Evolutionary conservation across 352 stramenopile species (phyloP).

Genomic region (Phytophthora fragariaefolia): DNA sequence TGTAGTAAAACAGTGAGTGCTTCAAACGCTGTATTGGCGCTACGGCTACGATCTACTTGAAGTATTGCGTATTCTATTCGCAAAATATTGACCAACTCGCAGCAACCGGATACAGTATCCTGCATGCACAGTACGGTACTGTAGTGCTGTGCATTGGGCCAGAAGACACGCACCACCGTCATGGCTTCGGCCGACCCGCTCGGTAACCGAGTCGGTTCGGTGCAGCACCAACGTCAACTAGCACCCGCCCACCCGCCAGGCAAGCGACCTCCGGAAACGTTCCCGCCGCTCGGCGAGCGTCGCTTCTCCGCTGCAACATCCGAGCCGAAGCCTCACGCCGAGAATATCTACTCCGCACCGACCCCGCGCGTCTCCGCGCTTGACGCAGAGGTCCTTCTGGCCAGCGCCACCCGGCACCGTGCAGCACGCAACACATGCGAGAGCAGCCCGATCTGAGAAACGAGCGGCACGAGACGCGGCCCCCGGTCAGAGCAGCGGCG

Average conservation of each 20-base stretch:
- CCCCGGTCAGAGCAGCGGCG: not conserved
- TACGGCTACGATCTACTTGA: not conserved
- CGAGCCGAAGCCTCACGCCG: too few species aligned
- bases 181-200: too few species aligned
- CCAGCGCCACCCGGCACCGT: not conserved
- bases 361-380: not conserved
- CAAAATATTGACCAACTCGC: too few species aligned
- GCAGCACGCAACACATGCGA: not conserved
- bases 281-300: not conserved
- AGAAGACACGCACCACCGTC: not conserved
- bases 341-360: not conserved
- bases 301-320: too few species aligned
- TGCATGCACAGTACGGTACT: too few species aligned
- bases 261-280: not conserved
- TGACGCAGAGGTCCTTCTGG: not conserved
- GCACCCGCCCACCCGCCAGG: not conserved
- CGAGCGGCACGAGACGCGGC: not conserved
- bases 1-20: too few species aligned
- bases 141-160: too few species aligned
- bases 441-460: conserved; percentile 23
- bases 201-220: too few species aligned
- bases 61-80: too few species aligned
- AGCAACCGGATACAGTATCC: too few species aligned
- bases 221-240: not conserved
- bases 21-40: too few species aligned